These are phyloP conservation scores for Alliaria petiolata DNA, from an alignment of 345 rosid genomes.

Conservation along the genomic window DNA sequence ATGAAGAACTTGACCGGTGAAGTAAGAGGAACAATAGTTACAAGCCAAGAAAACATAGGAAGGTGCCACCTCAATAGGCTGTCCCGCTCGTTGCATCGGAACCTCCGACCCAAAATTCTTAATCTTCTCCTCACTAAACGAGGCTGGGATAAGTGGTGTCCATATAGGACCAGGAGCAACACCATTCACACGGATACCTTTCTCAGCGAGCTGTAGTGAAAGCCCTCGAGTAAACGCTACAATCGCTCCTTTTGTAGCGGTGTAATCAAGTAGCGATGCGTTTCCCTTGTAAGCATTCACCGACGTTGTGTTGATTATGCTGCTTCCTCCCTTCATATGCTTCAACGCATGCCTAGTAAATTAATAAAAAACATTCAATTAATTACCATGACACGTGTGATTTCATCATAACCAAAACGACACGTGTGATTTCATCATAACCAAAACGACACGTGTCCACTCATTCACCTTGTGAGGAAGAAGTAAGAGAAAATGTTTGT, in stretches of 20 bases:
- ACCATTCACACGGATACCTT: slow-evolving; percentile 64
- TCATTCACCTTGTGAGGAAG: slow-evolving; percentile 48
- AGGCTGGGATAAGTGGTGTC: slow-evolving; percentile 79
- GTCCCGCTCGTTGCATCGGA: slow-evolving; percentile 71
- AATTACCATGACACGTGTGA: neutral
- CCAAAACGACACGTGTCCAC: too few species aligned
- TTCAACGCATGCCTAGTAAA: slow-evolving; percentile 49
- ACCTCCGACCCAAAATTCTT: slow-evolving; percentile 46
- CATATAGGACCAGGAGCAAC: slow-evolving; percentile 84
- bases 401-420: neutral
- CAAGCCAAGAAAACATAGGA: slow-evolving; percentile 72
- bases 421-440: too few species aligned
- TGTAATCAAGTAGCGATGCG: slow-evolving; percentile 55
- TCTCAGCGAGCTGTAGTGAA: slow-evolving; percentile 54
- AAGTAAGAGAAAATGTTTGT: slow-evolving; percentile 69
- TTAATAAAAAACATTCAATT: neutral
- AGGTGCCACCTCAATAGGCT: slow-evolving; percentile 74
- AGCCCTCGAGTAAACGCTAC: slow-evolving; percentile 79
- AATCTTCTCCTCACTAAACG: slow-evolving; percentile 51
- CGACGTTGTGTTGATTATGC: slow-evolving; percentile 72
- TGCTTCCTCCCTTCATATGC: slow-evolving; percentile 79
- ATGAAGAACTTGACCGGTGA: slow-evolving; percentile 77
- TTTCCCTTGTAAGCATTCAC: slow-evolving; percentile 66
- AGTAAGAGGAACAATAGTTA: slow-evolving; percentile 78
- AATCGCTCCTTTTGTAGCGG: slow-evolving; percentile 75